Evolutionary conservation across 768 basidiomycete species (phyloP).

Genomic region (Psilocybe azurescens): DNA sequence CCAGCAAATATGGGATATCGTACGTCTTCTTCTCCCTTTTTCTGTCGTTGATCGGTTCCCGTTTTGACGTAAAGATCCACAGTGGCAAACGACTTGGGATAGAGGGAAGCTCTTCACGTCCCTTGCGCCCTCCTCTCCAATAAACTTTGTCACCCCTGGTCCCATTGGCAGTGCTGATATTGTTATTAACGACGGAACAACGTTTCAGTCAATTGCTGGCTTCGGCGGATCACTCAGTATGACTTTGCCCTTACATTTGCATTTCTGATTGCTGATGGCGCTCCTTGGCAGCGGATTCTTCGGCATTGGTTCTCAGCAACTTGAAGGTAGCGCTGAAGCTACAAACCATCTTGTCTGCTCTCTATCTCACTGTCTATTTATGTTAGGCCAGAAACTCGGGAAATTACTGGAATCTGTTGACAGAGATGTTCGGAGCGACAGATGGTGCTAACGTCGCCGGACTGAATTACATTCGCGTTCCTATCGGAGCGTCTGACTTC

Average conservation of each 20-base stretch:
- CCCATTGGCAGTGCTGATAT: conserved; percentile 66
- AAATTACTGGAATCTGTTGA: conserved; percentile 64
- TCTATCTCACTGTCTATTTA: neutral
- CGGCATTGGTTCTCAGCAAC: conserved; percentile 62
- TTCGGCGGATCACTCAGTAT: conserved; percentile 72
- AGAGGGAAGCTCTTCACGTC: conserved; percentile 56
- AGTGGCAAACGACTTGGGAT: conserved; percentile 71
- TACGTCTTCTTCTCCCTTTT: conserved; percentile 31
- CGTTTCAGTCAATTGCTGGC: conserved; percentile 69
- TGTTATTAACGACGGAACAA: conserved; percentile 53
- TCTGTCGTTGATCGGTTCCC: neutral
- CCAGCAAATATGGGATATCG: conserved; percentile 63
- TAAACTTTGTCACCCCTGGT: conserved; percentile 65
- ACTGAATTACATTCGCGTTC: conserved; percentile 69
- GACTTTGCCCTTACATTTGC: neutral
- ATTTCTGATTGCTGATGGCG: neutral
- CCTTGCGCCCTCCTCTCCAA: conserved; percentile 47
- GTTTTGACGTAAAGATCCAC: neutral
- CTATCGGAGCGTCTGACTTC: conserved; percentile 79
- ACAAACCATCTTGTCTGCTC: neutral
- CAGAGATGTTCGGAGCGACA: conserved; percentile 64
- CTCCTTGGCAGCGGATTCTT: conserved; percentile 64
- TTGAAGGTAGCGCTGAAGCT: conserved; percentile 55
- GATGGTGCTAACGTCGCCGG: conserved; percentile 70
- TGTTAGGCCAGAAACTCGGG: conserved; percentile 51